Percentiles rank a stretch among this genome's conserved stretches.
phyloP scores from a whole-genome alignment of 208 protist species.

The Spongospora subterranea region DNA sequence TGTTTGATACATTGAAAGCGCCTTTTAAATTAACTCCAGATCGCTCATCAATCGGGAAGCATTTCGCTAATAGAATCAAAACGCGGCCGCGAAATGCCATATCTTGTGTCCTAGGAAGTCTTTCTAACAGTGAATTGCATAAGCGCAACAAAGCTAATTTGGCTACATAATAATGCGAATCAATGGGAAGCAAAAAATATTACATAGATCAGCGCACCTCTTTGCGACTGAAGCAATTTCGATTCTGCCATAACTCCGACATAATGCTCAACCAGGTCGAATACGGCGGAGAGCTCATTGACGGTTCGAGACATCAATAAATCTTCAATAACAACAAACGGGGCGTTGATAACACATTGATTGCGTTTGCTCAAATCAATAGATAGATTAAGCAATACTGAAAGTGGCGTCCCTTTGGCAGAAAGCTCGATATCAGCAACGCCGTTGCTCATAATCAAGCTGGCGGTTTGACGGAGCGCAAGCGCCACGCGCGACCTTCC shows the following conservation, averaged over 20 bases:
- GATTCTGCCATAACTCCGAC: background rate
- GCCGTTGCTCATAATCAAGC: background rate
- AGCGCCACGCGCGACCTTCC: background rate
- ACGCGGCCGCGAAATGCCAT: constrained; percentile 47
- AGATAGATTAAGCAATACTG: background rate
- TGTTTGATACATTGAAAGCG: constrained; percentile 20
- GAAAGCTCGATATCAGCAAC: background rate
- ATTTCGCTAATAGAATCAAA: constrained; percentile 52
- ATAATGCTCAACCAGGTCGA: constrained; percentile 53
- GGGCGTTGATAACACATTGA: background rate
- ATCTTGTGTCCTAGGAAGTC: constrained; percentile 17
- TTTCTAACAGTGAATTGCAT: background rate
- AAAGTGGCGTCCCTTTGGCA: background rate
- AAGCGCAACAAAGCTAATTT: constrained; percentile 11
- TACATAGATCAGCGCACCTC: background rate
- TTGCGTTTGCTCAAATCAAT: background rate
- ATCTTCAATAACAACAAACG: constrained; percentile 43
- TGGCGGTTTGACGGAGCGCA: background rate
- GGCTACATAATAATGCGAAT: background rate
- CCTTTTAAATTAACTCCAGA: constrained; percentile 39
- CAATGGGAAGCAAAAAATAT: background rate
- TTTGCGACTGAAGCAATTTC: background rate
- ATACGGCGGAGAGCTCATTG: background rate
- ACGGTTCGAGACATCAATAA: background rate
- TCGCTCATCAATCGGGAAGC: constrained; percentile 54